Evolutionary conservation across 495 filamentous ascomycete species (phyloP), one percentile per base, ranked within the genome.

Genomic region (Parmelia sp.): DNA sequence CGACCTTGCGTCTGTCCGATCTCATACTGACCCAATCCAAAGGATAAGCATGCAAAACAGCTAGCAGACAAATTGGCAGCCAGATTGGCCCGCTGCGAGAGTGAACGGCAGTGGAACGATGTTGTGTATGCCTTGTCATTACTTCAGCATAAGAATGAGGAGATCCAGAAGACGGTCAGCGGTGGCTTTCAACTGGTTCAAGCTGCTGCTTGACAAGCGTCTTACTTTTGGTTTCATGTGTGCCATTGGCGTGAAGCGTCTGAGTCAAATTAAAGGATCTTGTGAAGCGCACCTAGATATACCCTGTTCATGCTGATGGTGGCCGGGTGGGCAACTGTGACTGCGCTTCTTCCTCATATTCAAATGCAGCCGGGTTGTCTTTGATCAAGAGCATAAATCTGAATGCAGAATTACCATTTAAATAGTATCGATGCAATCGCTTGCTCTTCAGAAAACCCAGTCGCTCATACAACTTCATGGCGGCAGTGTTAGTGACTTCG

Each of bases 11-110:
- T 39, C 37, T 58, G 23, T 17, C 45, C 65, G 19, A 51, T 3
- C 19, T 39, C 58, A 42, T 42, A 58, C 59, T 71, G 44, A 71
- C 21, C 17, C 15, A n/a, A 7, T 61, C 27, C 61, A 49, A 63
- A 96, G 92, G 95, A 99, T 74, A 97, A 96, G 78, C 94, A 99
- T 74, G 92, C 95, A 49, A 96, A 95, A 68, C 93, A 97, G 74
- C 83, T 99, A 15, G 87, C 95, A 0, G 87, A 92, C 60, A 99
- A 99, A 73, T 80, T 99, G 12, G 93, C 95, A 2, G 92, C 92
- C 25, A 81, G 95, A 61, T 81, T 99, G 23, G 79, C 86, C 3
- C 82, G 93, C 47, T 97, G 92, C 67, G 92, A 97, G 71, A 93
- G 81, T 17, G 92, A 99, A 75, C 82, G 91, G 57, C 93, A 97